A percentile compares a stretch with the other conserved stretches of the same genome.
phyloP scores from a whole-genome alignment of 2,329 filamentous ascomycete genomes.

The Cytospora piceae region DNA sequence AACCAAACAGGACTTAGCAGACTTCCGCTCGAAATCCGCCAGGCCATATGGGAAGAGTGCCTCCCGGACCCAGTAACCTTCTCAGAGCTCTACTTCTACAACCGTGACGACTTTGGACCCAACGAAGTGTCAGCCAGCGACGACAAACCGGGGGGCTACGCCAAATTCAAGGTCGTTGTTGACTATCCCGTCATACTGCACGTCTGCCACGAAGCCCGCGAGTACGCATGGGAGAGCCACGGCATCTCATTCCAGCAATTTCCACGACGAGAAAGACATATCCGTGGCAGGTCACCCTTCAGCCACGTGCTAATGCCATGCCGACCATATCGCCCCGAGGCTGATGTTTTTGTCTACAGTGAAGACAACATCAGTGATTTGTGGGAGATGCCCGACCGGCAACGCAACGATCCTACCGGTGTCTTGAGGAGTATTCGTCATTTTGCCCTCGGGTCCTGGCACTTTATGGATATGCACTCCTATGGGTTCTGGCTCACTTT shows the following conservation, averaged over 20 bases:
- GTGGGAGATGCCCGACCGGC: neutral
- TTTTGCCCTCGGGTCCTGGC: slow-evolving; percentile 15
- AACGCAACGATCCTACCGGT: slow-evolving; percentile 7
- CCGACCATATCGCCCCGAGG: slow-evolving; percentile 17
- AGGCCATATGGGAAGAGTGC: slow-evolving; percentile 10
- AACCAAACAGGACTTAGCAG: neutral
- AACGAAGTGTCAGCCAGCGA: neutral
- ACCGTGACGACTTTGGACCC: slow-evolving; percentile 8
- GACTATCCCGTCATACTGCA: slow-evolving; percentile 19
- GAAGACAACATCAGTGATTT: slow-evolving; percentile 14
- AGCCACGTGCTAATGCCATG: slow-evolving; percentile 13
- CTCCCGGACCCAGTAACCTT: slow-evolving; percentile 10
- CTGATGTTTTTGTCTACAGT: slow-evolving; percentile 16
- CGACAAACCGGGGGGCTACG: neutral
- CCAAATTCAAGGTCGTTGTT: slow-evolving; percentile 15
- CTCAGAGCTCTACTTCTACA: slow-evolving; percentile 19
- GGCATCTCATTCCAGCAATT: slow-evolving; percentile 17
- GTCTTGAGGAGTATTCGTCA: slow-evolving; percentile 16
- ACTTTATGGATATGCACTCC: slow-evolving; percentile 7
- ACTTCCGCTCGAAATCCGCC: slow-evolving; percentile 16
- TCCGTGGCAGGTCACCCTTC: neutral
- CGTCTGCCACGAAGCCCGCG: slow-evolving; percentile 12
- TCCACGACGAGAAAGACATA: neutral
- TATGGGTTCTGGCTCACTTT: slow-evolving; percentile 13
- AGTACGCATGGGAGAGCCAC: neutral